These are phyloP conservation scores for Cyberlindnera galapagoensis DNA, from an alignment of 805 yeast species.

Conservation along the genomic window DNA sequence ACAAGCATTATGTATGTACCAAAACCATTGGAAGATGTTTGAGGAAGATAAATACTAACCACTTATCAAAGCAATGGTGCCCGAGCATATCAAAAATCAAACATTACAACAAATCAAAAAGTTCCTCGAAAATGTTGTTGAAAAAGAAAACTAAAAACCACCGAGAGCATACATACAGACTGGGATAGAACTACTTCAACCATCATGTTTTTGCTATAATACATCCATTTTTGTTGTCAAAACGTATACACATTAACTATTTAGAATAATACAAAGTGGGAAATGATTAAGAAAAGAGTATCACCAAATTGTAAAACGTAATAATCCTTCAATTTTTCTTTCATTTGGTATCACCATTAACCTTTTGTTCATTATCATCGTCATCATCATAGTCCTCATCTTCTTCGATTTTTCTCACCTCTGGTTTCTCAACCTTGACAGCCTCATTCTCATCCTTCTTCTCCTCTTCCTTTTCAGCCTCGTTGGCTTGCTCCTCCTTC, in stretches of 20 bases:
- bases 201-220: no score
- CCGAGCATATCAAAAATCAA: slow-evolving; percentile 55
- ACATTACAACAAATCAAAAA: slow-evolving; percentile 50
- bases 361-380: slow-evolving; percentile 18
- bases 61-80: slow-evolving; percentile 42
- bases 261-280: no score
- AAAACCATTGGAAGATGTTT: no score
- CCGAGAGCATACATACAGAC: no score
- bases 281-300: no score
- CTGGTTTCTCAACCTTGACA: slow-evolving; percentile 29
- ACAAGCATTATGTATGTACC: slow-evolving; percentile 48
- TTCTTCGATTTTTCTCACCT: slow-evolving; percentile 33
- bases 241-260: no score
- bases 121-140: slow-evolving; percentile 48
- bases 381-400: slow-evolving; percentile 34
- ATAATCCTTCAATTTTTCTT: no score
- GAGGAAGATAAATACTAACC: slow-evolving; percentile 16
- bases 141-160: slow-evolving; percentile 27
- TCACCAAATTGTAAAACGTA: no score
- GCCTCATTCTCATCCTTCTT: slow-evolving; percentile 8
- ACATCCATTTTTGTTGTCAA: no score
- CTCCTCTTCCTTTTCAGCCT: slow-evolving; percentile 27
- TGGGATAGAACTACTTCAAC: no score
- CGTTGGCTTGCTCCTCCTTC: slow-evolving; percentile 28
- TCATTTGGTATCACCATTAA: slow-evolving; percentile 12